Conservation (phyloP, 169 alveolate species). For the Plasmodium vivax region DNA sequence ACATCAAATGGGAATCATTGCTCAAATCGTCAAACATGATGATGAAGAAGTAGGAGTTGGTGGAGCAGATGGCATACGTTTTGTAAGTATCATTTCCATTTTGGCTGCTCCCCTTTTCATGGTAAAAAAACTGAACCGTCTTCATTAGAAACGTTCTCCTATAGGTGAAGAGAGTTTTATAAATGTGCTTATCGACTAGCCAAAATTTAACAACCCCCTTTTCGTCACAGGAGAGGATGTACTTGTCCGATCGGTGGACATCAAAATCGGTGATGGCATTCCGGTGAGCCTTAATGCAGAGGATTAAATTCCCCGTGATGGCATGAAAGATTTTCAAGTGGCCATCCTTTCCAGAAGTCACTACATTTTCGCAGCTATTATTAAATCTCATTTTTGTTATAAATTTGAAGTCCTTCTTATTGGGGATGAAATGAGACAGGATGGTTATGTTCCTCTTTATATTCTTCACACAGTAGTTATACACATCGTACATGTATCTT, state of each 20-base stretch:
- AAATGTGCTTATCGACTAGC: constrained; percentile 34
- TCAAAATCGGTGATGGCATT: constrained; percentile 62
- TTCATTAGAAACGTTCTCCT: constrained; percentile 54
- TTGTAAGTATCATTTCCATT: not conserved
- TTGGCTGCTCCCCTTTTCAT: not conserved
- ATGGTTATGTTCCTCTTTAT: constrained; percentile 58
- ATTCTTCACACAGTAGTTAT: constrained; percentile 43
- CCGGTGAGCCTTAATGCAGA: constrained; percentile 26
- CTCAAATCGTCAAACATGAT: constrained; percentile 46
- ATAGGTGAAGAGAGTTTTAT: constrained; percentile 33
- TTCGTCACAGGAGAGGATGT: constrained; percentile 60
- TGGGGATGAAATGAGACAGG: constrained; percentile 64
- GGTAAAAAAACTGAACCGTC: constrained; percentile 44
- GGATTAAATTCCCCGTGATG: constrained; percentile 44
- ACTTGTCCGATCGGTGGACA: constrained; percentile 57
- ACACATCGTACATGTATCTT: constrained; percentile 24
- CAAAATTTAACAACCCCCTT: constrained; percentile 53
- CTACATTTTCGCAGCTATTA: constrained; percentile 10
- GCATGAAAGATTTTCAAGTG: constrained; percentile 53
- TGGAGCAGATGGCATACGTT: constrained; percentile 65
- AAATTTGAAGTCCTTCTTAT: constrained; percentile 34
- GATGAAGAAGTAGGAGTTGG: constrained; percentile 50
- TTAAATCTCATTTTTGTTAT: constrained; percentile 63
- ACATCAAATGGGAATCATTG: constrained; percentile 17
- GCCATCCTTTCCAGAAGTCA: constrained; percentile 74